Evolutionary conservation across 1,139 yeast species (phyloP).

Genomic region (Saccharomyces hybrid): DNA sequence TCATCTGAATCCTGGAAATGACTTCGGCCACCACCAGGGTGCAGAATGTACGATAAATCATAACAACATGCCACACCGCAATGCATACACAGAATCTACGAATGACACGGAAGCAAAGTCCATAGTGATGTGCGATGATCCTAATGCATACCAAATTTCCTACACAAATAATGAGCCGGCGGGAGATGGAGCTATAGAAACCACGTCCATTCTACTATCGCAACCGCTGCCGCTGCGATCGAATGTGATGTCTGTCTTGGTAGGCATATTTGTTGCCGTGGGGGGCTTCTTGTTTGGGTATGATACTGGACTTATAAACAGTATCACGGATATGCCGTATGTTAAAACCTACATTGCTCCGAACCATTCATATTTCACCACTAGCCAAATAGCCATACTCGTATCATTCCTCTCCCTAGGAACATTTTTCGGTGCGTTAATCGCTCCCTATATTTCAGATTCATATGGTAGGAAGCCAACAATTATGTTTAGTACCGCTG

Average conservation of each 20-base stretch:
- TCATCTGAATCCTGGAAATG: not conserved
- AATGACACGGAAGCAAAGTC: not conserved
- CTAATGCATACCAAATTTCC: not conserved
- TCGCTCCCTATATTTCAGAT: slow-evolving; percentile 65
- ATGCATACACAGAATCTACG: not conserved
- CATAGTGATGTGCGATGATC: not conserved
- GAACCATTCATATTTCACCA: slow-evolving; percentile 40
- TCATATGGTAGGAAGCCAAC: slow-evolving; percentile 41
- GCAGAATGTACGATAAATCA: not conserved
- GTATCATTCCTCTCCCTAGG: slow-evolving; percentile 70
- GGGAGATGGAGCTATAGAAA: slow-evolving; percentile 4
- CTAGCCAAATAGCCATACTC: slow-evolving; percentile 57
- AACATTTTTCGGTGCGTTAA: slow-evolving; percentile 66
- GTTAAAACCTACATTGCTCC: slow-evolving; percentile 49
- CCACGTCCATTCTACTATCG: slow-evolving; percentile 16
- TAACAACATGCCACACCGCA: not conserved
- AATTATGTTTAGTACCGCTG: slow-evolving; percentile 25
- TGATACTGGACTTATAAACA: slow-evolving; percentile 76
- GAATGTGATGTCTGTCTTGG: slow-evolving; percentile 52
- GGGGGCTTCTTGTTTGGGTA: slow-evolving; percentile 81
- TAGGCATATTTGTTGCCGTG: slow-evolving; percentile 68
- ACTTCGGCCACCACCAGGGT: not conserved
- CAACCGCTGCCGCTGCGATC: slow-evolving; percentile 33
- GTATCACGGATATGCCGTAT: slow-evolving; percentile 62
- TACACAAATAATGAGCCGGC: not conserved